Percentiles rank a stretch among this genome's conserved stretches.
These are phyloP conservation scores for Oryza meridionalis DNA, from an alignment of 176 grass and related monocot species.

Conservation along the genomic window DNA sequence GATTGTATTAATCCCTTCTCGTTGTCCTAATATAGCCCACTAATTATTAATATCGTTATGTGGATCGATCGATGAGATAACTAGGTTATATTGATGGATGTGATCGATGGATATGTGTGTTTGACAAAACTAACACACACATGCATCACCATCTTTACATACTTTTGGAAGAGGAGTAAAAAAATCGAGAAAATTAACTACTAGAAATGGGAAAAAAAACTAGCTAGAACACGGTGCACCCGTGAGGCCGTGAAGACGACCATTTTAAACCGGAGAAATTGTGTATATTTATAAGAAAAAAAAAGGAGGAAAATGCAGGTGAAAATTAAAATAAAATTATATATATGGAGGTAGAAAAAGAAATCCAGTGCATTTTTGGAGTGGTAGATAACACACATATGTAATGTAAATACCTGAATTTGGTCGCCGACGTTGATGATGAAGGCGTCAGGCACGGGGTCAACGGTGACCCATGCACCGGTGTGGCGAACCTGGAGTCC, in stretches of 20 bases:
- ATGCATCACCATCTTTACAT: not conserved
- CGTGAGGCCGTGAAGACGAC: too few species aligned
- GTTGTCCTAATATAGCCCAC: not conserved
- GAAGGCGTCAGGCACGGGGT: conserved; percentile 61
- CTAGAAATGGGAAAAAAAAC: not conserved
- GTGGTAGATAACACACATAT: too few species aligned
- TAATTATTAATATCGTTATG: conserved; percentile 1
- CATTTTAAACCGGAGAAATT: too few species aligned
- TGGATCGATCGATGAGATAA: not conserved
- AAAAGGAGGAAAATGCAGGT: too few species aligned
- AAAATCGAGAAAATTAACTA: not conserved
- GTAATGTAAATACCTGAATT: conserved; percentile 55
- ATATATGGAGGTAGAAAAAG: too few species aligned
- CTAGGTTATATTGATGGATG: not conserved
- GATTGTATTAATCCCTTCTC: not conserved
- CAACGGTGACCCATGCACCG: conserved; percentile 62
- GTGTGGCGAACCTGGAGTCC: conserved; percentile 68
- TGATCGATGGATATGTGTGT: too few species aligned
- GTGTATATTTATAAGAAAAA: too few species aligned
- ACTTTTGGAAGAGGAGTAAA: not conserved
- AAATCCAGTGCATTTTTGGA: not conserved
- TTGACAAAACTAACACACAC: not conserved
- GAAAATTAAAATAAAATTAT: too few species aligned
- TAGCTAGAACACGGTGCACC: too few species aligned
- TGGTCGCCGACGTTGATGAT: conserved; percentile 91